Percentiles rank a stretch among this genome's conserved stretches.
Evolutionary conservation across 352 stramenopile species (phyloP).

Genomic region (Plasmopara halstedii): DNA sequence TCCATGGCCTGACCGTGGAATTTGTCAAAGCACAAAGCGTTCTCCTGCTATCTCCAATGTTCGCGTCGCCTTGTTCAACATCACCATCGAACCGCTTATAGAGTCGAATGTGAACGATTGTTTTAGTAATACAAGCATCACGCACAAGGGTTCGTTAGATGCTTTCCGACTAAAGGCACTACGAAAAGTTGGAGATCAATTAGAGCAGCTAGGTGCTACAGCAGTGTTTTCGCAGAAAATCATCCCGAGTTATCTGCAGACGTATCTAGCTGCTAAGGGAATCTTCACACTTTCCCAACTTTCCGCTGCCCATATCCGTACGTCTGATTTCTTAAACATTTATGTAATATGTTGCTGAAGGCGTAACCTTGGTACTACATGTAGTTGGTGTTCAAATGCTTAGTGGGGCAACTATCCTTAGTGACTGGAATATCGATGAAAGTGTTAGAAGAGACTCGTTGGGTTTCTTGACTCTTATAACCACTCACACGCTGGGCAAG

Average conservation of each 20-base stretch:
- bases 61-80: constrained; percentile 43
- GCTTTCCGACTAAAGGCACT: constrained; percentile 26
- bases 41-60: constrained; percentile 16
- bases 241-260: constrained; percentile 40
- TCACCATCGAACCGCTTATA: constrained; percentile 38
- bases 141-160: constrained; percentile 8
- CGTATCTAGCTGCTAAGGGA: constrained; percentile 24
- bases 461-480: constrained; percentile 38
- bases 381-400: constrained; percentile 41
- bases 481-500: constrained; percentile 21
- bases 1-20: constrained; percentile 18
- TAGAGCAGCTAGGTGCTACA: constrained; percentile 24
- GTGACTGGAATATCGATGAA: constrained; percentile 32
- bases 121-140: constrained; percentile 3
- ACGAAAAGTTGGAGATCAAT: constrained; percentile 22
- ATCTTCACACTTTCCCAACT: constrained; percentile 47
- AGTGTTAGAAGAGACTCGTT: constrained; percentile 10
- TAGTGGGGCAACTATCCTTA: constrained; percentile 36
- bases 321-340: constrained; percentile 7
- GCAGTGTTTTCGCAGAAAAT: constrained; percentile 53
- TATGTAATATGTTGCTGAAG: background rate
- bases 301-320: constrained; percentile 45
- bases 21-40: constrained; percentile 1
- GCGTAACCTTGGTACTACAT: no score
- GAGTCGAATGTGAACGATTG: constrained; percentile 10